Base-by-base conservation (phyloP, 2,329 filamentous ascomycete genomes). In the Chaetomiaceae sp. region DNA sequence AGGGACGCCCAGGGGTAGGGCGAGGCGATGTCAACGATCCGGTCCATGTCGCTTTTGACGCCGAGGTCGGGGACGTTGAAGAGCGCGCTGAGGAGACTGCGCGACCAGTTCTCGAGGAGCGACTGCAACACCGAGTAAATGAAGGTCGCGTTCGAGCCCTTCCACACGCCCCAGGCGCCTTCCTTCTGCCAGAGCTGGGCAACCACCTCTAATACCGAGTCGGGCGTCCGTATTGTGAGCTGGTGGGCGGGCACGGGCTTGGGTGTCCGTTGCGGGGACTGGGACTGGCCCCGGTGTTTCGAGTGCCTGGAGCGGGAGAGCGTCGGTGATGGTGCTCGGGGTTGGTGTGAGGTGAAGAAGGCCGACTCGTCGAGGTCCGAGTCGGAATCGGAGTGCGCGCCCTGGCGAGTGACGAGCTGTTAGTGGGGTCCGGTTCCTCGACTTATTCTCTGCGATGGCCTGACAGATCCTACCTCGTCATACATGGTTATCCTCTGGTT, bases 131-230 rank as follows among this genome's bases (percentile, higher is more conserved):
- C 81, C 0, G 85, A 87, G 70, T 97, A 96, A 44, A 97, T 76
- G 63, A 97, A 99, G 1, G 90, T 95, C 13, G 87, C 83, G 65
- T 97, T 97, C 33, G 90, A 89, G 8, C 86, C 83, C 67, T 96
- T 96, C 91, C 92, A 99, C 5, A 96, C 84, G 4, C 93, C 93
- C 77, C 90, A 91, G 0, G 85, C 85, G 31, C 90, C 89, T 65
- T 95, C 92, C 60, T 87, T 92, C 42, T 85, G 79, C 88, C 93
- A 97, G 17, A 97, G 72, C 65, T 95, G 87, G 6, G 85, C 84
- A 54, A 99, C 81, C 3, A 93, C 89, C 58, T 96, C 89, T 60
- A 91, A 79, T 51, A 97, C 76, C 1, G 91, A 92, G 64, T 92
- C 87, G 10, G 87, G 76, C 53, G 84, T 83, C 57, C 84, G 85